These are phyloP conservation scores for Lentinula sp. DNA, from an alignment of 768 basidiomycete species.

Conservation along the genomic window DNA sequence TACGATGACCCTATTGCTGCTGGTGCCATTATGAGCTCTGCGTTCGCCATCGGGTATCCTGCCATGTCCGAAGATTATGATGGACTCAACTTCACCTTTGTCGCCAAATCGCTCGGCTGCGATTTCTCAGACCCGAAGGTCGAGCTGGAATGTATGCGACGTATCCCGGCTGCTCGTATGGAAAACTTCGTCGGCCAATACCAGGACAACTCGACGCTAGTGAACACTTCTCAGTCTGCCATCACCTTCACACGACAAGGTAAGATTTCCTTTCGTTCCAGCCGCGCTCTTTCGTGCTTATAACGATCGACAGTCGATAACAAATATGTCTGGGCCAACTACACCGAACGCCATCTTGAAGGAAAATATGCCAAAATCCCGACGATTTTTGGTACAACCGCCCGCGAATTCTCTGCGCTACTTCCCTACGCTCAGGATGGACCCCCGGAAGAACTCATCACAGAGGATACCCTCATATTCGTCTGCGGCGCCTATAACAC, in stretches of 20 bases:
- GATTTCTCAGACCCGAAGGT: constrained; percentile 2
- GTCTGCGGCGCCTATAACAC: constrained; percentile 7
- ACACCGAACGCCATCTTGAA: constrained; percentile 4
- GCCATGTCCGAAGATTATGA: neutral
- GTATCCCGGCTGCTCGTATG: constrained; percentile 1
- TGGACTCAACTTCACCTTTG: constrained; percentile 8
- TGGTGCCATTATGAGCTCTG: constrained; percentile 8
- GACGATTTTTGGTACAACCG: constrained; percentile 7
- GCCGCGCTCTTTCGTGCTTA: neutral
- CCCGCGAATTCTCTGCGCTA: constrained; percentile 7
- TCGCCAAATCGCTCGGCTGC: constrained; percentile 9
- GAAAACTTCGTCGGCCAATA: constrained; percentile 12
- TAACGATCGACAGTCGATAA: neutral
- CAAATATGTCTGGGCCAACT: constrained; percentile 7
- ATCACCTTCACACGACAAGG: neutral
- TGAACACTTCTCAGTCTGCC: constrained; percentile 7
- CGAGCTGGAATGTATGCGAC: constrained; percentile 11
- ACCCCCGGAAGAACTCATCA: constrained; percentile 5
- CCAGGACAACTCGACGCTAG: constrained; percentile 2
- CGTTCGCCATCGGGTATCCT: neutral
- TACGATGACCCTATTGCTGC: constrained; percentile 9
- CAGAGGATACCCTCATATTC: neutral
- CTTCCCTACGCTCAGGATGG: constrained; percentile 6
- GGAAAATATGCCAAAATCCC: constrained; percentile 5
- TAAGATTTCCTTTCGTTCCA: neutral